These are phyloP conservation scores for Capronia americana DNA, from an alignment of 2,329 filamentous ascomycete species.

Conservation along the genomic window DNA sequence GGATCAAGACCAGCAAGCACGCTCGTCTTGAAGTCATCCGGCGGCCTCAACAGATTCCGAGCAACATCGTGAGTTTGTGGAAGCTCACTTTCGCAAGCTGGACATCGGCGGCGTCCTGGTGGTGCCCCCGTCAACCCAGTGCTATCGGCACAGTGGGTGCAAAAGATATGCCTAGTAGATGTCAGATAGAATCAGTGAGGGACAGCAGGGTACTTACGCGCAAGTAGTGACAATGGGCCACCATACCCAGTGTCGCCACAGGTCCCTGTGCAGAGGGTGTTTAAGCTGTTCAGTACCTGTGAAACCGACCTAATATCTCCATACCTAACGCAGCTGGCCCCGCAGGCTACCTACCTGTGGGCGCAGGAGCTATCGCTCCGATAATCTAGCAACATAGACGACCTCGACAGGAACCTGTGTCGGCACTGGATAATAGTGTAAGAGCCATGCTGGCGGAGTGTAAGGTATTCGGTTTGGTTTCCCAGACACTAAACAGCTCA, in stretches of 20 bases:
- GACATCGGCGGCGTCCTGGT: conserved; percentile 67
- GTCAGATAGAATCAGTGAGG: conserved; percentile 26
- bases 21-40: conserved; percentile 88
- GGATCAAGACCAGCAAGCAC: conserved; percentile 83
- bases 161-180: conserved; percentile 78
- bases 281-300: no score
- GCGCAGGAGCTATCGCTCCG: no score
- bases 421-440: no score
- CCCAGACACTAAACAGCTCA: background rate
- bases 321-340: no score
- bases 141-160: conserved; percentile 71
- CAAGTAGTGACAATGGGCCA: conserved; percentile 81
- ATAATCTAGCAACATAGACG: no score
- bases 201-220: conserved; percentile 62
- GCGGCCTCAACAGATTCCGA: conserved; percentile 73
- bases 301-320: no score
- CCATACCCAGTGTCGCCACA: no score
- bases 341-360: no score
- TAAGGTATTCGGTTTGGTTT: background rate
- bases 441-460: background rate
- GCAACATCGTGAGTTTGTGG: conserved; percentile 76
- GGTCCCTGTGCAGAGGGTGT: no score
- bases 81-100: conserved; percentile 74
- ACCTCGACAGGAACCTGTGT: no score
- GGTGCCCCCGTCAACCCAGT: conserved; percentile 66